A percentile compares a stretch with the other conserved stretches of the same genome.
Conservation (phyloP, 805 yeast species). For the Saccharomycopsis sp. region DNA sequence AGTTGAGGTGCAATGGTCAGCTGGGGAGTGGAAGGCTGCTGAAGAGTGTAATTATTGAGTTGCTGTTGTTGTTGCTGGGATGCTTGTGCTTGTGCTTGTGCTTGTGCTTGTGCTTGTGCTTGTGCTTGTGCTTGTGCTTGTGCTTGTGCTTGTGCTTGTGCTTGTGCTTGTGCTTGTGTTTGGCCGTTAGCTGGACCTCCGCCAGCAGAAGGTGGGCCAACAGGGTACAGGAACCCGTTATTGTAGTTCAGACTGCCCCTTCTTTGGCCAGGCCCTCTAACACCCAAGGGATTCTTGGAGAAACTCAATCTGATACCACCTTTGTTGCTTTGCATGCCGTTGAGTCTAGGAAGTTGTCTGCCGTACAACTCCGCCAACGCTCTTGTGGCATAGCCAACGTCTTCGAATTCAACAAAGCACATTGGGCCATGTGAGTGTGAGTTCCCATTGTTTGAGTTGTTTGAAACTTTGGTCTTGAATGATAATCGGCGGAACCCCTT, state of each 20-base stretch:
- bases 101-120: neutral
- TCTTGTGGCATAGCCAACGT: conserved; percentile 84
- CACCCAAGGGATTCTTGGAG: conserved; percentile 95
- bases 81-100: neutral
- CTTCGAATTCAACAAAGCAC: conserved; percentile 99
- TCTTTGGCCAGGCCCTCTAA: conserved; percentile 59
- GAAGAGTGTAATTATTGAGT: no score
- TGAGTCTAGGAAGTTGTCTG: conserved; percentile 75
- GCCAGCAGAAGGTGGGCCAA: neutral
- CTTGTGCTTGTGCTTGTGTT: neutral
- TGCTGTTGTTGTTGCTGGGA: conserved; percentile 17
- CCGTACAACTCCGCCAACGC: conserved; percentile 94
- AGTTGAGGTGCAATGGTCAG: neutral
- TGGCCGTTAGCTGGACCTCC: neutral
- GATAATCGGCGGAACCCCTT: conserved; percentile 89
- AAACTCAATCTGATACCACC: conserved; percentile 94
- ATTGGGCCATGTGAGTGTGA: conserved; percentile 78
- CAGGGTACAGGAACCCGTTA: neutral
- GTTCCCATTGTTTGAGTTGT: conserved; percentile 31
- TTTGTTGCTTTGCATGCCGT: conserved; percentile 51
- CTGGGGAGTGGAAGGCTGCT: conserved; percentile 3
- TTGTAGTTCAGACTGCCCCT: conserved; percentile 27
- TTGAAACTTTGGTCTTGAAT: conserved; percentile 65
- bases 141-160: neutral
- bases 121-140: neutral